Evolutionary conservation across 23 red algal genomes (phyloP).

Genomic region (Cyanidiococcus yangmingshanensis): DNA sequence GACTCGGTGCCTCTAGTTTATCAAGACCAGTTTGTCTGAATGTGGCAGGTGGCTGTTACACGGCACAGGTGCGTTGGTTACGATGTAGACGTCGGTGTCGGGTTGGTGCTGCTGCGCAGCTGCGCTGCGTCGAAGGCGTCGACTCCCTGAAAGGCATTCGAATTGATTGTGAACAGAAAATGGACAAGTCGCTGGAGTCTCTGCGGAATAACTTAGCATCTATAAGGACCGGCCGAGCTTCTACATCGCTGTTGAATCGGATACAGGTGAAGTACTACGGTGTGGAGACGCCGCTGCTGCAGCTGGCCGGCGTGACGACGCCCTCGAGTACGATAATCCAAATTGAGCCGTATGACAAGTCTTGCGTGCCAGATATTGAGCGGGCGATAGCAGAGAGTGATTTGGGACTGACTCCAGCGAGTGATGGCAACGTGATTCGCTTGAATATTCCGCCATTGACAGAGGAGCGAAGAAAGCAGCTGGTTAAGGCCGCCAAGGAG

Average conservation of each 20-base stretch:
- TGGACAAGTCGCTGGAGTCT: conserved; percentile 82
- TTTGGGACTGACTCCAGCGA: conserved; percentile 81
- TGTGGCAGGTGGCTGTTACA: no score
- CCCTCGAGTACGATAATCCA: conserved; percentile 50
- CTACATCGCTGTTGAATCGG: conserved; percentile 61
- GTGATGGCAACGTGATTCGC: conserved; percentile 67
- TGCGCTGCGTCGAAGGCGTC: background rate
- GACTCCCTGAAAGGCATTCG: conserved; percentile 10
- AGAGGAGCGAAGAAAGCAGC: conserved; percentile 73
- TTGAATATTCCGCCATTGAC: conserved; percentile 77
- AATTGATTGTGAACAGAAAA: conserved; percentile 44
- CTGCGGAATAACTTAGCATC: conserved; percentile 69
- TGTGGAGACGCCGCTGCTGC: conserved; percentile 78
- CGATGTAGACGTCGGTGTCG: background rate
- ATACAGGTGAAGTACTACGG: conserved; percentile 86
- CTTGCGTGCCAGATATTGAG: conserved; percentile 59
- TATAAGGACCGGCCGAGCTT: conserved; percentile 75
- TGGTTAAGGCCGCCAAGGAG: conserved; percentile 74
- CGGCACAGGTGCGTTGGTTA: no score
- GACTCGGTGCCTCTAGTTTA: no score
- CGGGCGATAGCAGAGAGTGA: conserved; percentile 62
- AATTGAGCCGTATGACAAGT: conserved; percentile 86
- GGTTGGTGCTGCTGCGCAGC: background rate
- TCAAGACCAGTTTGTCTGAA: no score
- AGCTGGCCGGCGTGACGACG: conserved; percentile 60